Conservation (phyloP, 129 eudicot genomes). For the carrot (Daucus carota) region DNA sequence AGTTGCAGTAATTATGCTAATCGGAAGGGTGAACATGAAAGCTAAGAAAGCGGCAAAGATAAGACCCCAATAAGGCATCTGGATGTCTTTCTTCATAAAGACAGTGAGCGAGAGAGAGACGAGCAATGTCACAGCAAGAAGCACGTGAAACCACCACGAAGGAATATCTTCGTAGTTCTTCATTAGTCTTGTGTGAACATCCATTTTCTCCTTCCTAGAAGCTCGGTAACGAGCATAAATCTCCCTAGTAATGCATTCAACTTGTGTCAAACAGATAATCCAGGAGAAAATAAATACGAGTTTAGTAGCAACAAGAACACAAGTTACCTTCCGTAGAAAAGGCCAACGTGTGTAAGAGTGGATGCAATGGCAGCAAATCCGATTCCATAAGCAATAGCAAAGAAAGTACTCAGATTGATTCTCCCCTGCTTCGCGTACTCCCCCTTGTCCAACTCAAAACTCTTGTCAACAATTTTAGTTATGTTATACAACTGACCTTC, state of each 20-base stretch:
- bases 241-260: conserved; percentile 29
- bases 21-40: conserved; percentile 62
- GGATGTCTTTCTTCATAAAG: conserved; percentile 53
- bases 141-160: conserved; percentile 56
- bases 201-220: conserved; percentile 39
- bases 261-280: neutral
- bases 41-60: conserved; percentile 46
- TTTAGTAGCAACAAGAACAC: neutral
- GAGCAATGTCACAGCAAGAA: conserved; percentile 38
- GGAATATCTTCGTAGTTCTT: conserved; percentile 62
- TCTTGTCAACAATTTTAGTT: conserved; percentile 31
- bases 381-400: conserved; percentile 60
- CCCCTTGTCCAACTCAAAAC: conserved; percentile 41
- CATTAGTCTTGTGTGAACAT: conserved; percentile 77
- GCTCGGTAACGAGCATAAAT: conserved; percentile 44
- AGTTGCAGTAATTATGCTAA: conserved; percentile 81
- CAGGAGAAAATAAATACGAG: neutral
- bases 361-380: conserved; percentile 76
- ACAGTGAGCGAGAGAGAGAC: conserved; percentile 48
- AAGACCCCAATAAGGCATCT: conserved; percentile 81
- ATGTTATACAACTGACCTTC: conserved; percentile 47
- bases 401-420: conserved; percentile 51
- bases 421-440: conserved; percentile 48
- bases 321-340: conserved; percentile 68
- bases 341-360: conserved; percentile 56